These are phyloP conservation scores for Monosporascus ibericus DNA, from an alignment of 2,329 filamentous ascomycete species.

Conservation along the genomic window DNA sequence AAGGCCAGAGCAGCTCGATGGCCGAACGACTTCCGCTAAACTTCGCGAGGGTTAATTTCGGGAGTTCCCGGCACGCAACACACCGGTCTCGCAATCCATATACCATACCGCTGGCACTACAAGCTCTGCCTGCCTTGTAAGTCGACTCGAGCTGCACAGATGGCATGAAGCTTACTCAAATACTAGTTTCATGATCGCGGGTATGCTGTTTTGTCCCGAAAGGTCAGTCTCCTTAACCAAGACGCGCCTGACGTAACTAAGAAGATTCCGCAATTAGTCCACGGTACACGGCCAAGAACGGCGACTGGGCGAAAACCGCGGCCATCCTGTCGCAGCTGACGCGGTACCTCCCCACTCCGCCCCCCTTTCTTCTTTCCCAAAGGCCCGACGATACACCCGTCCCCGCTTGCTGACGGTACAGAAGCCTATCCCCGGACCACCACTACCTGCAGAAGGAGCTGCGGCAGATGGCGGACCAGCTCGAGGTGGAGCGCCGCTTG, in stretches of 20 bases:
- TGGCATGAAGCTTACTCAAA: background rate
- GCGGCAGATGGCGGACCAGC: slow-evolving; percentile 36
- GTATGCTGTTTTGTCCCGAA: slow-evolving; percentile 55
- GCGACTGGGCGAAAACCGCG: slow-evolving; percentile 60
- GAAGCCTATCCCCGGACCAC: slow-evolving; percentile 47
- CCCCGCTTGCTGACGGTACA: slow-evolving; percentile 31
- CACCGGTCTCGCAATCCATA: slow-evolving; percentile 44
- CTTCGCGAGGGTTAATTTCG: slow-evolving; percentile 49
- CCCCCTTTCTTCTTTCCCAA: background rate
- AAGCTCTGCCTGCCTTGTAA: slow-evolving; percentile 55
- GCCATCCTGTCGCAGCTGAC: slow-evolving; percentile 47
- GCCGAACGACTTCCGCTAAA: slow-evolving; percentile 26
- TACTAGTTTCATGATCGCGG: slow-evolving; percentile 42
- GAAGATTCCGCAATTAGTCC: slow-evolving; percentile 36
- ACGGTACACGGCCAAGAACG: slow-evolving; percentile 61
- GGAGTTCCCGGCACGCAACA: slow-evolving; percentile 18
- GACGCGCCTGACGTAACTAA: no score
- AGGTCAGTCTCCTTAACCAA: slow-evolving; percentile 27
- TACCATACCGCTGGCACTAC: slow-evolving; percentile 58
- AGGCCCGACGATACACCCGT: background rate
- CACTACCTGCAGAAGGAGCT: slow-evolving; percentile 46
- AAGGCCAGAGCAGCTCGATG: slow-evolving; percentile 4
- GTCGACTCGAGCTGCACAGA: slow-evolving; percentile 1
- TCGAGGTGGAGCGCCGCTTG: slow-evolving; percentile 44
- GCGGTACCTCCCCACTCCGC: slow-evolving; percentile 15